Percentiles rank a stretch among this genome's conserved stretches.
Conservation (phyloP, 2,329 filamentous ascomycete genomes). For the Alternaria postmessia region DNA sequence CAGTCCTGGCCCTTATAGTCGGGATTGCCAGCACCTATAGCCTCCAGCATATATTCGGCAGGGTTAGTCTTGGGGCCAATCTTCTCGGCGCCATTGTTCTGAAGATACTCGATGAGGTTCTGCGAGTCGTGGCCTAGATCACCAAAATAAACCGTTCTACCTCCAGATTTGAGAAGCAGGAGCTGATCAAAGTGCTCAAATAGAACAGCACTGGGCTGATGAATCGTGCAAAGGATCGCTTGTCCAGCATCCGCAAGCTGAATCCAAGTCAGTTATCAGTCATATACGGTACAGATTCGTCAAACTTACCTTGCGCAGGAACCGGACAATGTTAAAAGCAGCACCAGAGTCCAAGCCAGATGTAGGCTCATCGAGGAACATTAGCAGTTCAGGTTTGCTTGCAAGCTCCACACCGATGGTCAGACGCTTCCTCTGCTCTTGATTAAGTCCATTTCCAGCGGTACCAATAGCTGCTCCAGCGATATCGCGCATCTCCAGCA, state of each 20-base stretch:
- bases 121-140: constrained; percentile 58
- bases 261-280: neutral
- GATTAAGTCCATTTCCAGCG: constrained; percentile 58
- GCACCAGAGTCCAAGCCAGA: constrained; percentile 75
- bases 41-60: constrained; percentile 62
- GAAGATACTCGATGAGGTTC: constrained; percentile 59
- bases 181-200: constrained; percentile 73
- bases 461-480: constrained; percentile 70
- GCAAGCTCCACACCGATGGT: constrained; percentile 69
- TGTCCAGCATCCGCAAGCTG: constrained; percentile 69
- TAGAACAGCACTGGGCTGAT: constrained; percentile 72
- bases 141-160: constrained; percentile 73
- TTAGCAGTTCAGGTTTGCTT: constrained; percentile 72
- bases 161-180: constrained; percentile 70
- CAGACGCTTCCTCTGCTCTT: constrained; percentile 73
- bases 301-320: constrained; percentile 64
- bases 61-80: constrained; percentile 56
- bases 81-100: constrained; percentile 59
- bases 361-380: constrained; percentile 82
- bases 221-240: constrained; percentile 73
- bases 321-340: constrained; percentile 70
- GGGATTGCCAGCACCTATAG: constrained; percentile 54
- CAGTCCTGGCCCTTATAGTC: constrained; percentile 56
- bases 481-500: constrained; percentile 71
- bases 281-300: neutral